Conservation (phyloP, 495 filamentous ascomycete genomes). For the Lepidopterella palustris region DNA sequence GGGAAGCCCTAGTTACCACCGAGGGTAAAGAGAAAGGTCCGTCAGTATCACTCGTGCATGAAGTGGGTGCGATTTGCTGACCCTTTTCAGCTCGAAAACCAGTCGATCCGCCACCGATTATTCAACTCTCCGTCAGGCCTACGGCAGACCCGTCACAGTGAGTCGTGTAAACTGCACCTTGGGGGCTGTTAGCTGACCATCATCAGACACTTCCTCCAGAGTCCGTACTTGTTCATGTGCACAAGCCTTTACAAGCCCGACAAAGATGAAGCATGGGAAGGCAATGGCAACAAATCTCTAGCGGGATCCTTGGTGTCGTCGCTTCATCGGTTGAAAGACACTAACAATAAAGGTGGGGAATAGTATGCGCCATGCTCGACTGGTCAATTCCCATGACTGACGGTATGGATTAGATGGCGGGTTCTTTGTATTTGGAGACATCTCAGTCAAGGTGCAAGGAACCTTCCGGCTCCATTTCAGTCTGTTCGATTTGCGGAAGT, state of each 20-base stretch:
- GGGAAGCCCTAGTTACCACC: constrained; percentile 29
- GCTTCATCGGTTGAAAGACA: constrained; percentile 85
- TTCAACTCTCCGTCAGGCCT: constrained; percentile 70
- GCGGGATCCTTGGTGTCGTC: constrained; percentile 85
- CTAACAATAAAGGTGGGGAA: constrained; percentile 65
- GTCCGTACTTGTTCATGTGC: constrained; percentile 80
- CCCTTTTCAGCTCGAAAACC: constrained; percentile 70
- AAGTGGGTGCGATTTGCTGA: background rate
- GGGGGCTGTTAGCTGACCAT: constrained; percentile 16
- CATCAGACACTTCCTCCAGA: constrained; percentile 62
- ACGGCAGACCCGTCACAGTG: constrained; percentile 68
- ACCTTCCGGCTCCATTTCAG: constrained; percentile 75
- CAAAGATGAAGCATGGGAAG: constrained; percentile 42
- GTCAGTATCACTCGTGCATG: background rate
- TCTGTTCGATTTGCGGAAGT: constrained; percentile 78
- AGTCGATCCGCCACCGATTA: constrained; percentile 88
- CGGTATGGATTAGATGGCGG: constrained; percentile 82
- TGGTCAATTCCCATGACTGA: too few relatives aligned
- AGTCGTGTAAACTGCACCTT: constrained; percentile 26
- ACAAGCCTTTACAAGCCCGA: constrained; percentile 59
- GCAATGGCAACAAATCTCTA: constrained; percentile 49
- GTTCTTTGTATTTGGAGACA: constrained; percentile 95
- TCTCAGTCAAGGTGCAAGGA: constrained; percentile 79
- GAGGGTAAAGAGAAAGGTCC: constrained; percentile 36
- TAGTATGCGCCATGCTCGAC: background rate